Percentiles rank a stretch among this genome's conserved stretches.
Evolutionary conservation across 352 stramenopile species (phyloP).

Genomic region (Aphanomyces astaci): DNA sequence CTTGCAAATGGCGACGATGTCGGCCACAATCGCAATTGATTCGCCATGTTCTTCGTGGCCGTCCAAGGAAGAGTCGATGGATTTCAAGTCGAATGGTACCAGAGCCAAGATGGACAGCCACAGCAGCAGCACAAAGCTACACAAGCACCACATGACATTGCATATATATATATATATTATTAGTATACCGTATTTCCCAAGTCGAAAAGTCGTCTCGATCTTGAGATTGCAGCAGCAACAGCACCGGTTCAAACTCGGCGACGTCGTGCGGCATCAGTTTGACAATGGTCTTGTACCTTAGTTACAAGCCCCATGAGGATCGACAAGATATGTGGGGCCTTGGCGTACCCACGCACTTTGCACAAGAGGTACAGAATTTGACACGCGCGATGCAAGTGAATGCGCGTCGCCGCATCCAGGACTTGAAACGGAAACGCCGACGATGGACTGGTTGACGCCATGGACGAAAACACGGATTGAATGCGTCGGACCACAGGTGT

Average conservation of each 20-base stretch:
- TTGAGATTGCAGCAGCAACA: conserved; percentile 82
- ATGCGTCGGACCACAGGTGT: conserved; percentile 6
- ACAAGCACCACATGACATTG: too few relatives aligned
- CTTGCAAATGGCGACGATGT: conserved; percentile 79
- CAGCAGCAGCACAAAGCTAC: conserved; percentile 87
- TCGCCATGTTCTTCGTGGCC: conserved; percentile 25
- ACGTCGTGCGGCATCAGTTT: conserved; percentile 95
- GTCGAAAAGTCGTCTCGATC: conserved; percentile 67
- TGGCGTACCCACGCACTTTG: conserved; percentile 85
- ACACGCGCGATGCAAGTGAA: conserved; percentile 74
- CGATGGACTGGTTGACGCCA: not conserved
- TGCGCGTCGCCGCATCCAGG: conserved; percentile 42
- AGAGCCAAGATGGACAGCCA: conserved; percentile 98
- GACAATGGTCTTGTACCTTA: conserved; percentile 89
- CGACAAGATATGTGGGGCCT: not conserved
- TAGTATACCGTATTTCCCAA: conserved; percentile 87
- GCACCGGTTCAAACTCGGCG: conserved; percentile 92
- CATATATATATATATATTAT: too few relatives aligned
- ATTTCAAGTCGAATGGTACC: conserved; percentile 95
- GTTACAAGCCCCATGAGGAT: not conserved
- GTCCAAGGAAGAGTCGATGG: conserved; percentile 87
- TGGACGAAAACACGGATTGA: not conserved
- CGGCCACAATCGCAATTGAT: conserved; percentile 57
- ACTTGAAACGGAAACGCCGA: conserved; percentile 68
- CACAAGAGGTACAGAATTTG: conserved; percentile 93